Evolutionary conservation across 345 rosid species (phyloP), one percentile per base, ranked within the genome.

Genomic region (Eucalyptus pauciflora): DNA sequence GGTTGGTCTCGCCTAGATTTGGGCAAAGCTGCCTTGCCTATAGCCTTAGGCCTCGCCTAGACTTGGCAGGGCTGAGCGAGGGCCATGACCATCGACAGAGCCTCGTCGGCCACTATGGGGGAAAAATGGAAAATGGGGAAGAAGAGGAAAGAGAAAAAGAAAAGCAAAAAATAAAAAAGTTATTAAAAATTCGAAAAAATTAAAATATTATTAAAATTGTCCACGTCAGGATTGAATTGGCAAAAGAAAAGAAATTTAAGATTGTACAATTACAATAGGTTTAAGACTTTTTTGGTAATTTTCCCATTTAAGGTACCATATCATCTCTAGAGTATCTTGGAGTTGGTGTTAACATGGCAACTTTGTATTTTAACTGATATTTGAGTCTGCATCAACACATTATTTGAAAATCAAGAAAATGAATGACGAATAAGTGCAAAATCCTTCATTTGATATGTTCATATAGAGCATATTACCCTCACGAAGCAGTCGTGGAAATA

Each of bases 401-500:
- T 33, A 86, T 15, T 13, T 7, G n/a, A 87, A 31, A 56, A 56
- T 17, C 64, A 87, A 29, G 7, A 31, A 50, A 54, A 86, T 37
- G 5, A 15, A 31, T n/a, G 54, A 45, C 7, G 5, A 29, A 0
- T n/a, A 69, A 71, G 37, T 0, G 8, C 27, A 33, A 14, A 25
- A 48, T 52, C 79, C 41, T 10, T 41, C n/a, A 33, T 46, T 33
- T 37, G 31, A 60, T 22, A 69, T 13, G 27, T 48, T 18, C 85
- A 27, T 41, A 5, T 5, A 6, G 17, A 81, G 29, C 17, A 20
- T 25, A 46, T 50, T 89, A 91, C 93, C 89, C 91, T 90, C 20
- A 91, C 91, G 60, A 91, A 91, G 69, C 93, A 91, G 50, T 91
- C 93, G 50, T 91, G 91, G 88, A 91, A 90, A 60, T 87, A 87